Percentiles rank a stretch among this genome's conserved stretches.
Evolutionary conservation across 139 green algal species (phyloP).

Genomic region (Picochlorum sp.): DNA sequence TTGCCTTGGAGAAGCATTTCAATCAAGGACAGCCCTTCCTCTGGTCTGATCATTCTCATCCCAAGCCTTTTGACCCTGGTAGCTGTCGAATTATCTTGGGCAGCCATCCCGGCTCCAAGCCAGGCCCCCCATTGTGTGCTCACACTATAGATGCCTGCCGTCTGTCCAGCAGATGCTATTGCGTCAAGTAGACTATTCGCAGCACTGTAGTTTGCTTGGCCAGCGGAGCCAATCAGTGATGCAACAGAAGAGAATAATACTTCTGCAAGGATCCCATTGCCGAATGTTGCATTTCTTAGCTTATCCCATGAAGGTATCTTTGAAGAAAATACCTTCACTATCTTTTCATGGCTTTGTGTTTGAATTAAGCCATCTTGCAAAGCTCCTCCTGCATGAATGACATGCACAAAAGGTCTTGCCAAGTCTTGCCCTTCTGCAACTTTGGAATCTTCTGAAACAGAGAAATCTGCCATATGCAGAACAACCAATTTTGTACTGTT

Average conservation of each 20-base stretch:
- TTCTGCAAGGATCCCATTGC: not conserved
- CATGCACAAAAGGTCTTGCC: not conserved
- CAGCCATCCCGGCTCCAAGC: slow-evolving; percentile 41
- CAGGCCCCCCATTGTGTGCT: slow-evolving; percentile 49
- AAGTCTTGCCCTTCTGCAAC: not conserved
- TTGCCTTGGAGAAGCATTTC: slow-evolving; percentile 16
- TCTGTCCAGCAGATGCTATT: slow-evolving; percentile 6
- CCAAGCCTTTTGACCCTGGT: slow-evolving; percentile 57
- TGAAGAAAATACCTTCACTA: not conserved
- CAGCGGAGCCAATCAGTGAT: slow-evolving; percentile 38
- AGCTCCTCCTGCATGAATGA: slow-evolving; percentile 1
- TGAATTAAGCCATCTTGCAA: not conserved
- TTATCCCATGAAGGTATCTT: not conserved
- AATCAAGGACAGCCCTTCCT: slow-evolving; percentile 42
- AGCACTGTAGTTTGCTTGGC: slow-evolving; percentile 45
- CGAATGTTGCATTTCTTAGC: not conserved
- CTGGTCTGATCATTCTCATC: slow-evolving; percentile 41
- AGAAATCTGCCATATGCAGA: no score
- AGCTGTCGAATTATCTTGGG: slow-evolving; percentile 32
- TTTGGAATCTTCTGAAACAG: no score
- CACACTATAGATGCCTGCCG: not conserved
- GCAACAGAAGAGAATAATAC: slow-evolving; percentile 49
- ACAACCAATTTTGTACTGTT: no score
- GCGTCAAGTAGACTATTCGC: slow-evolving; percentile 43
- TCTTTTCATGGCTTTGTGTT: not conserved